Conservation (phyloP, 1,284 basidiomycete species). For the Volvariella volvacea region DNA sequence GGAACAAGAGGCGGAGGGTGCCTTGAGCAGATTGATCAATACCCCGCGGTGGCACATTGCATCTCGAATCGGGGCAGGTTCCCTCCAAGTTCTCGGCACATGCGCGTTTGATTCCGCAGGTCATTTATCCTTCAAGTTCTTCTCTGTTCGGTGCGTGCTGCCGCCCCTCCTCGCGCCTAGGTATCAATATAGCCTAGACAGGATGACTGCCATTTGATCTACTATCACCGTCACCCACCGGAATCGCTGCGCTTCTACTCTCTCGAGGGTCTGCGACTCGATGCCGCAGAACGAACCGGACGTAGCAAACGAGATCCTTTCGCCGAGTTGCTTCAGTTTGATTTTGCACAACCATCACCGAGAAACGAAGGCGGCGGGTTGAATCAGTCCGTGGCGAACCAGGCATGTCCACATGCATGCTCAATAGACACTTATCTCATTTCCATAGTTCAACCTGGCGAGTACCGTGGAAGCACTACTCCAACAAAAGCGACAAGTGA, state of each 20-base stretch:
- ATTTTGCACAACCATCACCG: constrained; percentile 21
- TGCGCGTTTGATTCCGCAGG: constrained; percentile 17
- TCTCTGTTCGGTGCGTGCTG: not conserved
- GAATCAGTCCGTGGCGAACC: too few relatives aligned
- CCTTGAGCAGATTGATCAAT: not conserved
- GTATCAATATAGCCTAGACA: constrained; percentile 1
- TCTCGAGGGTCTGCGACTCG: constrained; percentile 31
- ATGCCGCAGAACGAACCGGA: constrained; percentile 11
- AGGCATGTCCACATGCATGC: too few relatives aligned
- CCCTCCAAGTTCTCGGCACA: constrained; percentile 24
- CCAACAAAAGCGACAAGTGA: too few relatives aligned
- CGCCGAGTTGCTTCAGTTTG: constrained; percentile 16
- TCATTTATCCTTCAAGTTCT: constrained; percentile 11
- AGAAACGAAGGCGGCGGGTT: not conserved
- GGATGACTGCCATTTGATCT: constrained; percentile 26
- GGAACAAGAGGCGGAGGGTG: constrained; percentile 12
- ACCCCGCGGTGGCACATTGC: constrained; percentile 9
- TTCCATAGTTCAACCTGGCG: constrained; percentile 20
- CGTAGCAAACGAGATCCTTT: constrained; percentile 10
- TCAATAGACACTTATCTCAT: too few relatives aligned
- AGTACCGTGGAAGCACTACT: constrained; percentile 12
- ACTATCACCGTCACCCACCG: constrained; percentile 43
- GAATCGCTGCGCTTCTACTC: constrained; percentile 51
- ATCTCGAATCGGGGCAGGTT: constrained; percentile 16
- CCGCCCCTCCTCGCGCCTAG: constrained; percentile 10